These are phyloP conservation scores for Cymbopogon citratus DNA, from an alignment of 176 grass and related monocot genomes.

Conservation along the genomic window DNA sequence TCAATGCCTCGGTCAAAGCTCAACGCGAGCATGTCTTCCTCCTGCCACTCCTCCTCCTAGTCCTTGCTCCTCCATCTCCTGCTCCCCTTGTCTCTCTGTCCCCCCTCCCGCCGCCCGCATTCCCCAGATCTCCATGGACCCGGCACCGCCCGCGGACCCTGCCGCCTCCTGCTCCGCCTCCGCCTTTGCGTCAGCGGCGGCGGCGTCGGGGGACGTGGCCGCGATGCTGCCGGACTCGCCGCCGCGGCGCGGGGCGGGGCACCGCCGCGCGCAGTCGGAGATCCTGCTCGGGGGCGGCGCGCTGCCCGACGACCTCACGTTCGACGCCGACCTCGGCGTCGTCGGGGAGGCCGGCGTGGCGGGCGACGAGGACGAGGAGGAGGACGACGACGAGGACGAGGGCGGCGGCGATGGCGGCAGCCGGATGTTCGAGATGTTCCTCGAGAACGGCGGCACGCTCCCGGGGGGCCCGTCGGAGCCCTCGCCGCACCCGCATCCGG, in stretches of 20 bases:
- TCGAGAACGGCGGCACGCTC: slow-evolving; percentile 29
- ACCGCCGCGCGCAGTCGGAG: slow-evolving; percentile 73
- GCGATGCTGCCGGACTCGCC: slow-evolving; percentile 46
- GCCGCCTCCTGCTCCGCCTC: slow-evolving; percentile 6
- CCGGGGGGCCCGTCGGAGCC: background rate
- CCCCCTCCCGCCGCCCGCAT: slow-evolving; percentile 24
- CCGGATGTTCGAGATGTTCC: slow-evolving; percentile 42
- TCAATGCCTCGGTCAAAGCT: slow-evolving; percentile 51
- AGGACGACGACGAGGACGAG: slow-evolving; percentile 26
- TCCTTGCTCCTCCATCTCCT: background rate
- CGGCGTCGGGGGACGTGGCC: slow-evolving; percentile 33
- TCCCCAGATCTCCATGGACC: slow-evolving; percentile 36
- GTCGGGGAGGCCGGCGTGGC: slow-evolving; percentile 39
- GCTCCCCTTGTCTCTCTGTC: background rate
- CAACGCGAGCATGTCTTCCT: slow-evolving; percentile 39
- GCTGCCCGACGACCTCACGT: slow-evolving; percentile 65
- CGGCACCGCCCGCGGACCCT: background rate
- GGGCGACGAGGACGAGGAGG: slow-evolving; percentile 36
- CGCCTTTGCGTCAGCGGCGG: background rate
- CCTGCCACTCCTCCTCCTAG: background rate
- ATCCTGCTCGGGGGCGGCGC: slow-evolving; percentile 48
- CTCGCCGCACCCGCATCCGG: slow-evolving; percentile 12
- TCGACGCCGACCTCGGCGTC: slow-evolving; percentile 67
- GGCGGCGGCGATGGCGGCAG: background rate
- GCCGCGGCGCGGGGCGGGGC: slow-evolving; percentile 34